Base-by-base conservation (phyloP, 352 stramenopile species). In the Pythium monospermum region DNA sequence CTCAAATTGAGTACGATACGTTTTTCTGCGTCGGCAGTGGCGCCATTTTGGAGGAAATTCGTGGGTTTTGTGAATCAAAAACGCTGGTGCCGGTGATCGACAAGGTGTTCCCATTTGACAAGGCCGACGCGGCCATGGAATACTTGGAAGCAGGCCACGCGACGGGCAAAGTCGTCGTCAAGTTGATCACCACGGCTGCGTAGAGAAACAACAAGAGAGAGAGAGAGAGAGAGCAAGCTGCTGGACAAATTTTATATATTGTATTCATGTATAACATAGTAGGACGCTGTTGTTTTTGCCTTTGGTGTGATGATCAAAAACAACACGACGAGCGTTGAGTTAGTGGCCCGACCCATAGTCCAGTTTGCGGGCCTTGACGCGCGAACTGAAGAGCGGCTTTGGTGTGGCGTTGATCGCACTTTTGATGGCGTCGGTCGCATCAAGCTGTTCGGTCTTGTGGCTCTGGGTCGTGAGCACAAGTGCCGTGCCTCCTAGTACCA, bases 401-500 rank as follows among this genome's bases (percentile, higher is more conserved):
- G 79, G 79, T 32, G 77, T 91, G 41, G 64, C 61, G 49, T 76
- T 66, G 19, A 71, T 64, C 4, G 77, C 69, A 8, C 51, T 57
- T 44, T 83, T 61, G 41, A 94, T 73, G 15, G 73, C 79, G 43
- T 88, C 69, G 0, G 80, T 90, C 16, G 84, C 85, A 55, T 96
- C 83, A 22, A 91, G 69, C 25, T 83, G 69, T 49, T 94, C 85
- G 7, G 74, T 92, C 55, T 91, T 91, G 49, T 73, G 67, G 43
- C 68, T 78, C 53, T 90, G 75, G 7, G 85, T 88, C 32, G 57
- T 70, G 44, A 95, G 67, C 19, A 96, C 87, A 22, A 91, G 65
- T 37, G 71, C 64, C 3, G 87, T 95, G 41, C 87, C 87, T 23
- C 75, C 65, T 48, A 90, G 84, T 10, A 95, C 83, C 22, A 94